These are phyloP conservation scores for Aphanomyces astaci DNA, from an alignment of 352 stramenopile genomes.

Conservation along the genomic window DNA sequence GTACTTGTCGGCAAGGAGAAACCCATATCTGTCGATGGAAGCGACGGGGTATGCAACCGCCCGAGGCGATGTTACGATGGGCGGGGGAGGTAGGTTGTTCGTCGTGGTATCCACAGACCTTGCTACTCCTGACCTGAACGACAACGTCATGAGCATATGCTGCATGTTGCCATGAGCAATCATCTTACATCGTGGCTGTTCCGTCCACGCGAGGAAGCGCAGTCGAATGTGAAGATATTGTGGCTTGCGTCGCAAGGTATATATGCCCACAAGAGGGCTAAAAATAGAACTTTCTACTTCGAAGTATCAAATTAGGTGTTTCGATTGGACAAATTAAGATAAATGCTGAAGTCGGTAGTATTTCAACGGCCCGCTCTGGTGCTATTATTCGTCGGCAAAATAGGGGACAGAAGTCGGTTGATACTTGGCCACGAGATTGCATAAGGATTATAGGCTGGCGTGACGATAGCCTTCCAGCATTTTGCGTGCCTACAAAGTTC, in stretches of 20 bases:
- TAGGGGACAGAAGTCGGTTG: background rate
- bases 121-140: background rate
- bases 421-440: background rate
- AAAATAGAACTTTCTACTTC: background rate
- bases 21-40: conserved; percentile 62
- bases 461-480: conserved; percentile 5
- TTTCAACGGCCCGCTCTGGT: background rate
- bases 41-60: conserved; percentile 43
- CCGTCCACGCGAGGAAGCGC: too few relatives aligned
- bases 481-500: conserved; percentile 3
- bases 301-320: background rate
- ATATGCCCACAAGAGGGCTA: background rate
- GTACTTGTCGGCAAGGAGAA: conserved; percentile 65
- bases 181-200: too few relatives aligned
- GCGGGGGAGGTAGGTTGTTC: background rate
- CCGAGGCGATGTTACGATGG: background rate
- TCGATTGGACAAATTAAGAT: background rate
- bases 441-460: background rate
- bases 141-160: background rate
- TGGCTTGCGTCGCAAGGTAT: background rate
- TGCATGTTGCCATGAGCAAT: too few relatives aligned
- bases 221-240: too few relatives aligned
- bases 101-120: background rate
- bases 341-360: too few relatives aligned
- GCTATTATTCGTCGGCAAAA: background rate